These are phyloP conservation scores for Ilyonectria sp. DNA, from an alignment of 2,329 filamentous ascomycete genomes.

Conservation along the genomic window DNA sequence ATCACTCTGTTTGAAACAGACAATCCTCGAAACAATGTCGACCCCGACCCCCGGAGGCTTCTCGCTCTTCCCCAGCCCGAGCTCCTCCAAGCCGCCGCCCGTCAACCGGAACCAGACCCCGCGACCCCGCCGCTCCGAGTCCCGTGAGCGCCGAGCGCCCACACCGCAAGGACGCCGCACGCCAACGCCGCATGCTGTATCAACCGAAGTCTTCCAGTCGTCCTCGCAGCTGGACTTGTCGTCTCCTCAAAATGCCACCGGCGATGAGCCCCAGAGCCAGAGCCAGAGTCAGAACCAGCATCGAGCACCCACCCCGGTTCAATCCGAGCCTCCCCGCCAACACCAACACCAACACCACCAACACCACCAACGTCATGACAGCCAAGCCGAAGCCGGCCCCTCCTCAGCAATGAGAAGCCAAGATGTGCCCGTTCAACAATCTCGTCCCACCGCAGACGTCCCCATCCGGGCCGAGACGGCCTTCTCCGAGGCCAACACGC, in stretches of 20 bases:
- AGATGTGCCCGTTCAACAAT: slow-evolving; percentile 54
- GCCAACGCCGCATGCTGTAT: slow-evolving; percentile 42
- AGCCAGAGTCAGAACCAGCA: slow-evolving; percentile 48
- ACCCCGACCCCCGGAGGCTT: slow-evolving; percentile 64
- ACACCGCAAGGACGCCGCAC: slow-evolving; percentile 53
- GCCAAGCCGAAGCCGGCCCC: slow-evolving; percentile 45
- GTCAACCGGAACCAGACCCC: slow-evolving; percentile 58
- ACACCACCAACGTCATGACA: slow-evolving; percentile 5
- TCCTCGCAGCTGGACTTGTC: slow-evolving; percentile 15
- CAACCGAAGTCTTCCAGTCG: slow-evolving; percentile 34
- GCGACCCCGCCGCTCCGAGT: slow-evolving; percentile 56
- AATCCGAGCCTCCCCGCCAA: slow-evolving; percentile 48
- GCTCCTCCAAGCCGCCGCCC: slow-evolving; percentile 51
- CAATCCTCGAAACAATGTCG: slow-evolving; percentile 51
- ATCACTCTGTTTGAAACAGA: slow-evolving; percentile 42
- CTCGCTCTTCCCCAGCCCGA: slow-evolving; percentile 71
- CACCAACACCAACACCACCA: background rate
- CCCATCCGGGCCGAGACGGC: slow-evolving; percentile 65
- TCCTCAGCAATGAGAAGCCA: slow-evolving; percentile 38
- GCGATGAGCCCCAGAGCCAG: slow-evolving; percentile 49
- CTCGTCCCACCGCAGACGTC: slow-evolving; percentile 59
- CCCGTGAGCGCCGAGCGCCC: slow-evolving; percentile 50
- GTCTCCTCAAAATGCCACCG: background rate
- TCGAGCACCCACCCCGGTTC: slow-evolving; percentile 52
- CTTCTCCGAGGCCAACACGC: slow-evolving; percentile 65